A percentile compares a stretch with the other conserved stretches of the same genome.
Conservation (phyloP, 2,329 filamentous ascomycete genomes). For the Pseudogymnoascus sp. region DNA sequence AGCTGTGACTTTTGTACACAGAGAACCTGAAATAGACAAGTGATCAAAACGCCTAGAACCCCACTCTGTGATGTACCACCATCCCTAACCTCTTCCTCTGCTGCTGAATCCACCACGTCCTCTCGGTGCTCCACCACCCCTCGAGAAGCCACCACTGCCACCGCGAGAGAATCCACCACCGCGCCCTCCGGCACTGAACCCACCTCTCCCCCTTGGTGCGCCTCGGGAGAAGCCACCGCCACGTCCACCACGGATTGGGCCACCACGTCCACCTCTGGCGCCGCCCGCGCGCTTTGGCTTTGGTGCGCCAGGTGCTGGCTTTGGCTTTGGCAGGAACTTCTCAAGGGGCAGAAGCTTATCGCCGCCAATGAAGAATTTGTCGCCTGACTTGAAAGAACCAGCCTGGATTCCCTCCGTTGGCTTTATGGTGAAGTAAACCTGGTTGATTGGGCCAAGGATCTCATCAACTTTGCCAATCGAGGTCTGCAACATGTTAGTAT, state of each 20-base stretch:
- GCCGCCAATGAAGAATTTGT: constrained; percentile 92
- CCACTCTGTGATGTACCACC: not conserved
- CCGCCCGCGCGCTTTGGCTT: constrained; percentile 66
- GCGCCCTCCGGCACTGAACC: constrained; percentile 35
- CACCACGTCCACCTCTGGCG: constrained; percentile 40
- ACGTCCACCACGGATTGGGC: constrained; percentile 34
- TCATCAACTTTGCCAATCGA: constrained; percentile 96
- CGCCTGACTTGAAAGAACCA: constrained; percentile 86
- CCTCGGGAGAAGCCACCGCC: constrained; percentile 35
- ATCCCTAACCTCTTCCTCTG: constrained; percentile 22
- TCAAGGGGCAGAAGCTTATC: constrained; percentile 94
- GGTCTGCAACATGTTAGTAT: constrained; percentile 42
- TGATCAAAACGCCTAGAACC: constrained; percentile 10
- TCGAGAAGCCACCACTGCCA: constrained; percentile 29
- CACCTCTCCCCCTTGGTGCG: constrained; percentile 45
- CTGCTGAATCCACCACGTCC: constrained; percentile 26
- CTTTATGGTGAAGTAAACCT: constrained; percentile 98
- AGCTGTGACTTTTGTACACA: constrained; percentile 11
- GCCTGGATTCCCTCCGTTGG: constrained; percentile 94
- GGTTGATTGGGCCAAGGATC: constrained; percentile 92
- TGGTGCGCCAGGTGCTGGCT: constrained; percentile 56
- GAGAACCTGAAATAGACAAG: constrained; percentile 11
- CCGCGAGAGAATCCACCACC: constrained; percentile 34
- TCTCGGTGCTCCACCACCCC: constrained; percentile 19
- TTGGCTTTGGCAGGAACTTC: constrained; percentile 93